Base-by-base conservation (phyloP, 2,329 filamentous ascomycete genomes). In the Xylaria sp. region DNA sequence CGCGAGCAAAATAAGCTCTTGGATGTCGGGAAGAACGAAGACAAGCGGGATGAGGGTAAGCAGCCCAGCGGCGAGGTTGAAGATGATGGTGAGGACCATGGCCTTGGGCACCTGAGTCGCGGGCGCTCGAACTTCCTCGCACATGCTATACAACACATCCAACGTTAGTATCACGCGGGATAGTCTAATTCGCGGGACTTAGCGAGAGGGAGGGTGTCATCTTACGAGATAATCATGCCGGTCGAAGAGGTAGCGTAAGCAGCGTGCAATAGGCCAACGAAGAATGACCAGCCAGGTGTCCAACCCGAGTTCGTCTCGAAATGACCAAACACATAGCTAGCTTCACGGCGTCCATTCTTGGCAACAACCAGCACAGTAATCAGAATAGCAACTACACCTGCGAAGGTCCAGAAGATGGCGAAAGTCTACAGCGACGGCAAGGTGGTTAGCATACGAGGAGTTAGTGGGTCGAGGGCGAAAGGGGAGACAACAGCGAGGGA, bases 141-240 rank as follows among this genome's bases (percentile, higher is more conserved):
- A 92, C 90, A 92, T 93, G 70, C 87, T 90, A 68, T 45, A 68
- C 57, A 48, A 11, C 2, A 47, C 39, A 9, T 1, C 42, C 30
- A 51, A 74, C 34, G 74, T 74, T 32, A 75, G 69, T 36, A 71
- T 65, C 61, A 57, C 32, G 55, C 19, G 30, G 48, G 4, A 39
- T 5, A 14, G 19, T 51, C 32, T 48, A 36, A 19, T 51, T 32
- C 48, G 47, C 27, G 58, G 67, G 59, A 72, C 27, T 50, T 4
- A 17, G 30, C n/a, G 2, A 47, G 67, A 17, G 54, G 55, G 59
- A 64, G 2, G 53, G 68, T n/a, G 36, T 9, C 8, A 24, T 84
- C 88, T 84, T 81, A 90, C 88, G 89, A 91, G 77, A 93, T 90
- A 67, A 93, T 90, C 91, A 93, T 93, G 80, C 92, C 92, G 0